Conservation (phyloP, 1,284 basidiomycete species). For the Caloboletus firmus region DNA sequence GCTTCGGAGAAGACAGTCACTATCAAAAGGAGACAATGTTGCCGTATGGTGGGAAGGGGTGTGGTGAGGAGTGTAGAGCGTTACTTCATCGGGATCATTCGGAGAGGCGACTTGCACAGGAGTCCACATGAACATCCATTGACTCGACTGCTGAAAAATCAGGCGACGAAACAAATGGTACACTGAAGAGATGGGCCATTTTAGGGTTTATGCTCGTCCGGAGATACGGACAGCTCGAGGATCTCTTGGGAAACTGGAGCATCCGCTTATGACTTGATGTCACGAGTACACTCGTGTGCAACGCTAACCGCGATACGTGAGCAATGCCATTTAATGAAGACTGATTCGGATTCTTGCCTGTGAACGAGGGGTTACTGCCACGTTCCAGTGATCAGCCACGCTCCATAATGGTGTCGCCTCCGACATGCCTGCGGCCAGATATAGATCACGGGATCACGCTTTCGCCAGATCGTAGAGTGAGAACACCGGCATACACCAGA, state of each 20-base stretch:
- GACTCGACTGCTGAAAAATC: background rate
- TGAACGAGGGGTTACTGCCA: slow-evolving; percentile 4
- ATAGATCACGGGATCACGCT: background rate
- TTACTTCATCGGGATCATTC: background rate
- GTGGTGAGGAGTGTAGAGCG: background rate
- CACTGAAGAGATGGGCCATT: background rate
- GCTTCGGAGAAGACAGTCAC: background rate
- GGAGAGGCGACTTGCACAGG: background rate
- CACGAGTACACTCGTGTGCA: background rate
- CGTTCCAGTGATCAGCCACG: background rate
- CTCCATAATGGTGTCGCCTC: background rate
- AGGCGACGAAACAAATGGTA: background rate
- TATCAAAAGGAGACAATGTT: background rate
- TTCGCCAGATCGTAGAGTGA: background rate
- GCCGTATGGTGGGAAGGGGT: slow-evolving; percentile 3
- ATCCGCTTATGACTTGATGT: slow-evolving; percentile 1
- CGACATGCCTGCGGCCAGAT: background rate
- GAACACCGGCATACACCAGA: slow-evolving; percentile 41
- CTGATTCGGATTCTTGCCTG: background rate
- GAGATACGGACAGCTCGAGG: background rate
- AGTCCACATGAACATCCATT: slow-evolving; percentile 1
- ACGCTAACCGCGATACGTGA: slow-evolving; percentile 3
- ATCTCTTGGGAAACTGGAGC: background rate
- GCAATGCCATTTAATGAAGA: background rate
- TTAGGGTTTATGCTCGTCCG: background rate